These are phyloP conservation scores for Dipodascopsis uninucleata DNA, from an alignment of 805 yeast species.

Conservation along the genomic window DNA sequence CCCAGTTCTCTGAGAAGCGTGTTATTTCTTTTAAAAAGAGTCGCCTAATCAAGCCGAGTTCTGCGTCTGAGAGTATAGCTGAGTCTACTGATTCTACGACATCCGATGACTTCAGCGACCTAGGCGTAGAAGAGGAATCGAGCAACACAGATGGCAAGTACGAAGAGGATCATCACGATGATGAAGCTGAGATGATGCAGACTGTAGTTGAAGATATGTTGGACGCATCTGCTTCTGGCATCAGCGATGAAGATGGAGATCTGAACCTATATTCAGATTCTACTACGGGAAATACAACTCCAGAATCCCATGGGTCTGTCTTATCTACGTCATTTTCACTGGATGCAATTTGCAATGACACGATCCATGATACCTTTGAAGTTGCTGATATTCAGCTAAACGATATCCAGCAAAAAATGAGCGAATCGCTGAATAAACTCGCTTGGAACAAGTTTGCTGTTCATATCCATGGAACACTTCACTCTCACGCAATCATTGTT, in stretches of 20 bases:
- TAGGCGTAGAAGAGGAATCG: not conserved
- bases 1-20: slow-evolving; percentile 14
- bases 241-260: slow-evolving; percentile 1
- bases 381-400: slow-evolving; percentile 1
- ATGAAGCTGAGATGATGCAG: slow-evolving; percentile 20
- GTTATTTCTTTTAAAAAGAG: not conserved
- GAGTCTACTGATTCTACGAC: not conserved
- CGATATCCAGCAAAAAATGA: slow-evolving; percentile 8
- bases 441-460: slow-evolving; percentile 78
- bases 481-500: slow-evolving; percentile 84
- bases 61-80: not conserved
- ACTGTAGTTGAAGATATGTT: slow-evolving; percentile 24
- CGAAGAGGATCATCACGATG: slow-evolving; percentile 1
- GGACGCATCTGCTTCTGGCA: slow-evolving; percentile 4
- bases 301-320: not conserved
- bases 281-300: not conserved
- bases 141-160: not conserved
- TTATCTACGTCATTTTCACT: not conserved
- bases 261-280: not conserved
- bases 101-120: not conserved
- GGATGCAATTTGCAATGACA: not conserved
- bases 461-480: slow-evolving; percentile 59
- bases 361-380: not conserved
- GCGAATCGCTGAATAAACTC: slow-evolving; percentile 47
- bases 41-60: too few relatives aligned